These are phyloP conservation scores for Neurospora terricola DNA, from an alignment of 495 filamentous ascomycete genomes.

Conservation along the genomic window DNA sequence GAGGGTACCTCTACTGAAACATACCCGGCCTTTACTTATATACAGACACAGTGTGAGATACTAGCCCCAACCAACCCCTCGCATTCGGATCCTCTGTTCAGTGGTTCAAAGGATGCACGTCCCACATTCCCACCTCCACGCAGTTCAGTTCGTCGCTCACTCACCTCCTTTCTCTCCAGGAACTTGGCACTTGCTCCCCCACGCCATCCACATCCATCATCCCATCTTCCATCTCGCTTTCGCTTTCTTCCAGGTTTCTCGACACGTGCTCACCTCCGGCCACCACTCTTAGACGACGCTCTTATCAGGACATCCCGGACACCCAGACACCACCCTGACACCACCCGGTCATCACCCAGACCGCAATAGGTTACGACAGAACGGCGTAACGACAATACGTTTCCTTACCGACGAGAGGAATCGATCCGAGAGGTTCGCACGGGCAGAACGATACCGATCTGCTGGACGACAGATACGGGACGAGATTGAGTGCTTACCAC, in stretches of 20 bases:
- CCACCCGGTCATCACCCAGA: not conserved
- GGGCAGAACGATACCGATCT: not conserved
- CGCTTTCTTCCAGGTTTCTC: not conserved
- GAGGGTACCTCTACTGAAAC: not conserved
- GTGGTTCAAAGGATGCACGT: not conserved
- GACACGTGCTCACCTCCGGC: not conserved
- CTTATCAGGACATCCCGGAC: not conserved
- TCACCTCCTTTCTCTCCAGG: not conserved
- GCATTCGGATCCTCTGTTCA: not conserved
- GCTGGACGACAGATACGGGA: not conserved
- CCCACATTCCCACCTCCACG: not conserved
- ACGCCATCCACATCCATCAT: not conserved
- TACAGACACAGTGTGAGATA: not conserved
- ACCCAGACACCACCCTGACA: not conserved
- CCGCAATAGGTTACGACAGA: not conserved
- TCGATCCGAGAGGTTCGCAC: not conserved
- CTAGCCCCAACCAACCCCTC: not conserved
- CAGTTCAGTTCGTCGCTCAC: not conserved
- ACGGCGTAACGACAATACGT: not conserved
- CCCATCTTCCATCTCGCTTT: conserved; percentile 5
- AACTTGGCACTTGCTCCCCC: not conserved
- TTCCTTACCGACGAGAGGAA: not conserved
- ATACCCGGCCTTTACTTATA: not conserved
- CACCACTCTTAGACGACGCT: not conserved
- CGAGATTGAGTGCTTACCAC: not conserved